Evolutionary conservation across 2,329 filamentous ascomycete species (phyloP), one percentile per base, ranked within the genome.

Genomic region (Microdochium paspali): DNA sequence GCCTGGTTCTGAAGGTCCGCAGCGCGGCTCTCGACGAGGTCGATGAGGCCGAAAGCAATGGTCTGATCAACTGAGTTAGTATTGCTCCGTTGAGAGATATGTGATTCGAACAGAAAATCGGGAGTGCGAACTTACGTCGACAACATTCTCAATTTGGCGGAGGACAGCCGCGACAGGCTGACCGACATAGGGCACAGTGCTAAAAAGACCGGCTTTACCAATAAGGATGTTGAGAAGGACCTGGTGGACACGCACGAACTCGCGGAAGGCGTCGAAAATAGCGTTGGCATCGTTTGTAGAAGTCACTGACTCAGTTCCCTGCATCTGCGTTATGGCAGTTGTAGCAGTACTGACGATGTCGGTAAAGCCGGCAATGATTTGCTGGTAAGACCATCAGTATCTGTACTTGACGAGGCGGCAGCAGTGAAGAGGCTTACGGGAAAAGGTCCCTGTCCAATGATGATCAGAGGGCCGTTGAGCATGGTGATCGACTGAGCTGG

Each of bases 151-250:
- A 5, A 62, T 3, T 15, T 46, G 18, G 3, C 60, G 53, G 2
- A 66, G 57, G 2, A 55, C 51, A 10, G 53, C 49, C 7, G 56
- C 56, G 4, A 66, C 48, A 0, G 62, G 60, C 5, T 15, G 10
- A 2, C 61, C 63, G 21, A 66, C 48, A 24, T 65, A 25, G 2
- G 60, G 62, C 4, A 64, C 46, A 0, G 48, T 48, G 0, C 9
- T 46, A 42, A 64, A 51, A 4, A 66, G 44, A 2, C 60, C 60
- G 18, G 62, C 53, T 51, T 66, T 67, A 44, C 59, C 60, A 47
- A 65, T 66, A 3, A 67, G 49, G 25, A 62, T 62, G 28, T 62
- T 62, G 13, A 66, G 54, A 10, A 65, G 53, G 1, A n/a, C 44
- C 50, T 65, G 59, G 28, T 66, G 61, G 7, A 62, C 54, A 4